phyloP scores from a whole-genome alignment of 75 land plant genomes.

The Picea glauca region DNA sequence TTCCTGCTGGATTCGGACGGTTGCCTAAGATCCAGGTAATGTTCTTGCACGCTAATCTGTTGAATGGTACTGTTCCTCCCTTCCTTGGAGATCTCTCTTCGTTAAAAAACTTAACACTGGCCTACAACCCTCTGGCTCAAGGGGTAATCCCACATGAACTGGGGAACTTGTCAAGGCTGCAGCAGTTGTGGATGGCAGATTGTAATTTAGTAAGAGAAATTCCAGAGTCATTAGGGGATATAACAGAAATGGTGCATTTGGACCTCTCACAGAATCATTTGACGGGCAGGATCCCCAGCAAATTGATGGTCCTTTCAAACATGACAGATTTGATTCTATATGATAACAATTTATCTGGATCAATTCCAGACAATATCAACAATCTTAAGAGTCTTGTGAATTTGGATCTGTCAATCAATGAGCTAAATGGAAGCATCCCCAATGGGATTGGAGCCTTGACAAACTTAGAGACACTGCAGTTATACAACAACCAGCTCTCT shows the following conservation, averaged over 20 bases:
- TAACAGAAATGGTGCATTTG: not conserved
- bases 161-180: slow-evolving; percentile 39
- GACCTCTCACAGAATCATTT: not conserved
- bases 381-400: slow-evolving; percentile 11
- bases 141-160: slow-evolving; percentile 37
- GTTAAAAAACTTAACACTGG: slow-evolving; percentile 32
- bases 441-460: slow-evolving; percentile 26
- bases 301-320: slow-evolving; percentile 1
- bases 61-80: slow-evolving; percentile 49
- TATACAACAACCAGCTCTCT: slow-evolving; percentile 23
- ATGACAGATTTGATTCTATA: slow-evolving; percentile 9
- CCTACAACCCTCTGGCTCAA: slow-evolving; percentile 36
- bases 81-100: slow-evolving; percentile 44
- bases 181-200: slow-evolving; percentile 25
- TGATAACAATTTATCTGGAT: slow-evolving; percentile 10
- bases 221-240: slow-evolving; percentile 31
- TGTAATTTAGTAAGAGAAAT: slow-evolving; percentile 47
- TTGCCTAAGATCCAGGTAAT: slow-evolving; percentile 26
- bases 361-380: slow-evolving; percentile 23
- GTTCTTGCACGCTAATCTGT: slow-evolving; percentile 23
- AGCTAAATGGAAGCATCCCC: slow-evolving; percentile 31
- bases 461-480: slow-evolving; percentile 10
- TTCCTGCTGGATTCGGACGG: slow-evolving; percentile 40
- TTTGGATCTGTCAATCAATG: slow-evolving; percentile 14
- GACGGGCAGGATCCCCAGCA: slow-evolving; percentile 7